Base-by-base conservation (phyloP, 2,329 filamentous ascomycete species). In the Fusarium vanettenii region DNA sequence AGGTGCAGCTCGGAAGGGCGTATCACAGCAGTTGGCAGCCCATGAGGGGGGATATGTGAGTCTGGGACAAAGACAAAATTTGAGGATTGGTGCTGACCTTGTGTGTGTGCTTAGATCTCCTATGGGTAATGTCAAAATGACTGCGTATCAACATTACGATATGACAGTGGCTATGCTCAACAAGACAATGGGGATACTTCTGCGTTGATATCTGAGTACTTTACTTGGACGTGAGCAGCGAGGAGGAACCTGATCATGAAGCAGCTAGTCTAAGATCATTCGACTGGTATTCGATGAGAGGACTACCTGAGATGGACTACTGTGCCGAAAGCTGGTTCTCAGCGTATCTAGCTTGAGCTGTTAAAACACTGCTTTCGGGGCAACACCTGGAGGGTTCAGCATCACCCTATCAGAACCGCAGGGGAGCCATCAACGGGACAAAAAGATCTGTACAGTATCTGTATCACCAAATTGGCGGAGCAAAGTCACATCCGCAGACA, bases 111-210 rank as follows among this genome's bases (percentile, higher is more conserved):
- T 5, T 39, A 80, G 79, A 22, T 27, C 71, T 33, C 66, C 68
- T 16, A 60, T 77, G 37, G 72, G 72, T 45, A 52, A 75, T 43
- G 71, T 79, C 48, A 70, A 76, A 33, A 57, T 70, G 27, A 78
- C 79, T 60, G 82, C 86, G 8, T 92, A 88, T 79, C 85, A 87
- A 56, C 89, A 92, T 76, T 94, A 93, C 79, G 89, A 94, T 64
- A 89, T 89, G 84, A 94, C 92, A 9, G 80, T 95, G 57, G 87
- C 86, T 20, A 93, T 93, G 92, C 85, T 95, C 64, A 95, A 95
- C 79, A 90, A 92, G 80, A 91, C 87, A 8, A 92, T 95, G 91
- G 89, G 89, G 1, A 80, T 94, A 48, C 93, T 92, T 79, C 80
- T 92, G 67, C 87, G 89, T 68, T 78, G 70, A 78, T 45, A 7